Evolutionary conservation across 73 alveolate species (phyloP), one percentile per base, ranked within the genome.

Genomic region (Paramecium sexaurelia): DNA sequence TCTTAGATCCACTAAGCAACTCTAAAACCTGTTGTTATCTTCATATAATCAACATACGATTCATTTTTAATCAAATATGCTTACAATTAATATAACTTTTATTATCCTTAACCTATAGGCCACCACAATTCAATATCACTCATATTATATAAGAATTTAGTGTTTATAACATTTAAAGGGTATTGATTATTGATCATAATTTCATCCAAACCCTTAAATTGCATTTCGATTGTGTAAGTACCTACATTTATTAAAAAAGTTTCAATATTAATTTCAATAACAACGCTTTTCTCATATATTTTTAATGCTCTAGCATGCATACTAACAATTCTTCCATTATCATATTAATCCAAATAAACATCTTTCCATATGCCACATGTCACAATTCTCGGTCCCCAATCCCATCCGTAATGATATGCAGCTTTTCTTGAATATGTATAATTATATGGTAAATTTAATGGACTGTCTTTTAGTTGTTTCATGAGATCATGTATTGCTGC

Each of bases 311-410:
- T 78, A 1, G 55, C 75, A 41, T 78, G 55, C 27, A 78, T 37
- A 6, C 90, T 43, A 6, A 78, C 88, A 41, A 92, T 85, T 20
- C 68, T 33, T 17, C 91, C 86, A 68, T 86, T 24, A 87, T 92
- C 92, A 51, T 37, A 92, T 24, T 85, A 32, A 55, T 92, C 87
- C 7, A 93, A 37, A 36, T 91, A 90, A 24, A 92, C 93, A 24
- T 91, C 94, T 56, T 92, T 92, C 97, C 97, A 94, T 15, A 94
- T 92, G 22, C 97, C 97, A 84, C 90, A 57, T 20, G 97, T 94
- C 2, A 94, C 97, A 4, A 94, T 55, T 36, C 97, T 84, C 7
- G 97, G 97, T 27, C 97, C 97, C 97, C 97, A 94, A 85, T 94
- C 97, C 97, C 97, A 94, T 6, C 97, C 97, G 55, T 94, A 94